Evolutionary conservation across 768 basidiomycete genomes (phyloP), one percentile per base, ranked within the genome.

Genomic region (Termitomyces sp.): DNA sequence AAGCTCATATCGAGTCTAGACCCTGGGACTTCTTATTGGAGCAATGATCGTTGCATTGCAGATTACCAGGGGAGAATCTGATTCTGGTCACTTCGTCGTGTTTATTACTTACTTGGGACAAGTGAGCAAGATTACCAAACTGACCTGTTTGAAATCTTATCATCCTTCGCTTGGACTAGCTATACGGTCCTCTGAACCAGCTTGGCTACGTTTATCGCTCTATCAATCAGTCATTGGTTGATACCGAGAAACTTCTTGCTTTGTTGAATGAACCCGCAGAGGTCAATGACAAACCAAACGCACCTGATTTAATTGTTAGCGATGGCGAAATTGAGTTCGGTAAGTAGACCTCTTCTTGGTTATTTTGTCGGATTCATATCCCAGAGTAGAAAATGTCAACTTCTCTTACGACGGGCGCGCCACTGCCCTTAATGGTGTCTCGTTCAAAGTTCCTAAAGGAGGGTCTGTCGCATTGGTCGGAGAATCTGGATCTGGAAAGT

Each of bases 381-480:
- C 37, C 44, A 55, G n/a, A n/a, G 34, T 57, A 91, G 89, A 92
- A 27, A 85, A 96, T 63, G 95, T 96, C 61, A 79, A 70, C 62
- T 94, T 98, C 72, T 88, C 89, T 3, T 96, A 97, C 69, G 89
- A 91, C 62, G 78, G 78, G 3, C 81, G 88, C 23, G 79, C 76
- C 16, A 81, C 79, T 59, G 89, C 88, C 0, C 77, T 98, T 16
- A 80, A 85, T 58, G 82, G 83, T 30, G 81, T 98, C 39, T 91
- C 88, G 2, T 98, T 98, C 79, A 89, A 83, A 63, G 86, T 98
- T 19, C 89, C 90, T 0, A 91, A 88, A 66, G 89, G 90, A 5
- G 83, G 86, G 5, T 87, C 90, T 14, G 94, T 97, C 19, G 96
- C 95, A 0, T 80, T 98, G 21, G 92, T 98, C 14, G 93, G 89